Conservation (phyloP, 2,329 filamentous ascomycete genomes). For the Apiospora sp. region DNA sequence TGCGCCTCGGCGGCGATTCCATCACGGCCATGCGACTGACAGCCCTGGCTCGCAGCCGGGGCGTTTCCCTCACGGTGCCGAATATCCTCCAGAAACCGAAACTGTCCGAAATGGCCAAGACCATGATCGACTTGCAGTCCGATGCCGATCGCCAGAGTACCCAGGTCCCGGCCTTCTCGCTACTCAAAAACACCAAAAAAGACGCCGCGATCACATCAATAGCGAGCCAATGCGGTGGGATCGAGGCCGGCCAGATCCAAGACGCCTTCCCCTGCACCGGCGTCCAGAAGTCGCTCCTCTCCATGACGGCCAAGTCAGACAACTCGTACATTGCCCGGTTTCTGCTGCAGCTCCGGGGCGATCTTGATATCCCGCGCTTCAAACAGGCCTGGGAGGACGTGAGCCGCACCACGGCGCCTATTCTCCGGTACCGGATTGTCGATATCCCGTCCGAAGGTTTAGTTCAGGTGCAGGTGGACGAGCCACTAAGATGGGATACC, state of each 20-base stretch:
- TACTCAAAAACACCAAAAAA: neutral
- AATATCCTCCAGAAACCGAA: neutral
- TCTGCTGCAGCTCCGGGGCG: neutral
- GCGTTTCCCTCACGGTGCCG: neutral
- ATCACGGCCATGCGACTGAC: conserved; percentile 7
- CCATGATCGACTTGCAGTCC: neutral
- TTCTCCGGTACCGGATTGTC: conserved; percentile 7
- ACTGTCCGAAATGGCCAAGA: neutral
- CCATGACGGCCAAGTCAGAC: conserved; percentile 7
- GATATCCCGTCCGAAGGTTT: neutral
- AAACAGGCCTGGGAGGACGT: conserved; percentile 12
- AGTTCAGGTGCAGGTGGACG: neutral
- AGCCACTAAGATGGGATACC: neutral
- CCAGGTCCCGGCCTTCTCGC: neutral
- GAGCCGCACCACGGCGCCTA: conserved; percentile 7
- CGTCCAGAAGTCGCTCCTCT: conserved; percentile 8
- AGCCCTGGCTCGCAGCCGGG: neutral
- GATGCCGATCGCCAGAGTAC: rapidly evolving
- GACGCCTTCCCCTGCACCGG: conserved; percentile 1
- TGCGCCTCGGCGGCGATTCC: neutral
- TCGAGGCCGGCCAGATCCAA: neutral
- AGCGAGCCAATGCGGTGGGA: neutral
- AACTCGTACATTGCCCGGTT: conserved; percentile 18
- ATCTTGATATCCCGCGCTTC: neutral
- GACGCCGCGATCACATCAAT: neutral